Conservation (phyloP, 2,329 filamentous ascomycete species). For the Trichoderma harzianum region DNA sequence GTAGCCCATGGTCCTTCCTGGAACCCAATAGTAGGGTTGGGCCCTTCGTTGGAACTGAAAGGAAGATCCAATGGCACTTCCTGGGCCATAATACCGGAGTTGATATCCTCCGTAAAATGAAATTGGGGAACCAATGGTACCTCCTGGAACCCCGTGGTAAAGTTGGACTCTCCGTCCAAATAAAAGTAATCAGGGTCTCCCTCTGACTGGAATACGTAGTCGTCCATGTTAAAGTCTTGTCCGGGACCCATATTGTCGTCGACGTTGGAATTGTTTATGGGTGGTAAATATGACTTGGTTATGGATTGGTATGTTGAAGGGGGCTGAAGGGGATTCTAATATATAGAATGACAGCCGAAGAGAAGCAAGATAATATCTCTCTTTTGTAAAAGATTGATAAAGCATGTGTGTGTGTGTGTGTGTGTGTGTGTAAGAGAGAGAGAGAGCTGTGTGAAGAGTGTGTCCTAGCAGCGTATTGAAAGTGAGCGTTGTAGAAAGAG, state of each 20-base stretch:
- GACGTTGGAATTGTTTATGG: not conserved
- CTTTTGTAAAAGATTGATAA: not conserved
- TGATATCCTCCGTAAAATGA: not conserved
- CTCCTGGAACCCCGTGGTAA: not conserved
- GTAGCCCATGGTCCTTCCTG: no score
- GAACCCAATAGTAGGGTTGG: no score
- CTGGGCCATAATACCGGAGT: not conserved
- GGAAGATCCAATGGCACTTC: no score
- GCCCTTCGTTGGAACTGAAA: no score
- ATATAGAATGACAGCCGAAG: not conserved
- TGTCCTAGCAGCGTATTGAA: not conserved
- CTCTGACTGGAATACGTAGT: not conserved
- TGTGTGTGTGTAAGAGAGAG: not conserved
- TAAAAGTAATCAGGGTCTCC: not conserved
- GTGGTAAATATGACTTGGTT: not conserved
- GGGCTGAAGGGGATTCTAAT: not conserved
- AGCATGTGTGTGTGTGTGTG: not conserved
- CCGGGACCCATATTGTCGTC: not conserved
- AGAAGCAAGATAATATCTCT: not conserved
- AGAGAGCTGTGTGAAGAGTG: not conserved
- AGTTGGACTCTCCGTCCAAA: not conserved
- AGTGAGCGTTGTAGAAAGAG: no score
- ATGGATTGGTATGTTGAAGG: not conserved
- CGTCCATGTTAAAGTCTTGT: not conserved
- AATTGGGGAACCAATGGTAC: not conserved